Conservation (phyloP, 768 basidiomycete genomes). For the Mycena vulgaris region DNA sequence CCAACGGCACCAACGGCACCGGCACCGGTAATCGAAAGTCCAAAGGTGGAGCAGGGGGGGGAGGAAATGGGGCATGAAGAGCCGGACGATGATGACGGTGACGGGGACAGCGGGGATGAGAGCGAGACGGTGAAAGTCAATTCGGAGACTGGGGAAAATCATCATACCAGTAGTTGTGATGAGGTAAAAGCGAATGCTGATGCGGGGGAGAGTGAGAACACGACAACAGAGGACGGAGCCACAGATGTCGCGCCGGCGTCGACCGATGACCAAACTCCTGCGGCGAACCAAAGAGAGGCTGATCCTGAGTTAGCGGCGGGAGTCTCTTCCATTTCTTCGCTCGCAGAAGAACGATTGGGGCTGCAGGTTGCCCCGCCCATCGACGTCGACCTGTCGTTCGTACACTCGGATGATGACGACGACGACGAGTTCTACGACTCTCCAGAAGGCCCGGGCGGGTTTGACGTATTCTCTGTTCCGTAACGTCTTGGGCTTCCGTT, state of each 20-base stretch:
- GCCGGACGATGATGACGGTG: conserved; percentile 31
- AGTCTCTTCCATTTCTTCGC: neutral
- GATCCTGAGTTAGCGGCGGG: neutral
- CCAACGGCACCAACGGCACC: conserved; percentile 27
- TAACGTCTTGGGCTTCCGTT: neutral
- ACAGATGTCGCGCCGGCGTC: neutral
- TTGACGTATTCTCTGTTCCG: conserved; percentile 23
- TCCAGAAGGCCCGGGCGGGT: conserved; percentile 44
- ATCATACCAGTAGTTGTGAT: conserved; percentile 33
- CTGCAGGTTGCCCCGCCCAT: neutral
- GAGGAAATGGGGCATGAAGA: conserved; percentile 31
- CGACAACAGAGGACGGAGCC: neutral
- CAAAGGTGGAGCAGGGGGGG: conserved; percentile 27
- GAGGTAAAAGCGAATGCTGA: conserved; percentile 29
- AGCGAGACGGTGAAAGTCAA: conserved; percentile 27
- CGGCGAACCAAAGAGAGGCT: neutral
- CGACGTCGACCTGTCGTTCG: conserved; percentile 10
- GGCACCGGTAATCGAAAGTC: conserved; percentile 31
- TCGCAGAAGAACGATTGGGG: neutral
- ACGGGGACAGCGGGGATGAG: conserved; percentile 26
- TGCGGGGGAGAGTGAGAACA: conserved; percentile 4
- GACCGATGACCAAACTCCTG: neutral
- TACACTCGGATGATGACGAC: conserved; percentile 31
- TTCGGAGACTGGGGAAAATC: conserved; percentile 16
- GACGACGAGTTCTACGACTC: conserved; percentile 49